These are phyloP conservation scores for Conringia planisiliqua DNA, from an alignment of 345 rosid species.

Conservation along the genomic window DNA sequence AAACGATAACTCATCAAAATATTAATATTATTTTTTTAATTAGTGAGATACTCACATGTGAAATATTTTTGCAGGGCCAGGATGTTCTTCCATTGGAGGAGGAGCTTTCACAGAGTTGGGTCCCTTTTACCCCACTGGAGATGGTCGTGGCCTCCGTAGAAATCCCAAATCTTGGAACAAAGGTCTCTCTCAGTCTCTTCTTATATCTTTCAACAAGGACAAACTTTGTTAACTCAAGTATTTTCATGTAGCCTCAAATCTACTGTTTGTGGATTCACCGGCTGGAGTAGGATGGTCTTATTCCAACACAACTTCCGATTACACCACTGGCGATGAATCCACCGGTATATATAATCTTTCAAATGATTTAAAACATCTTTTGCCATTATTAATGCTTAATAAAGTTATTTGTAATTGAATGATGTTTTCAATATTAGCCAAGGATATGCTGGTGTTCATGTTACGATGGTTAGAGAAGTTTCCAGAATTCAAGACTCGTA, in stretches of 20 bases:
- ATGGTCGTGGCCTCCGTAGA: conserved; percentile 75
- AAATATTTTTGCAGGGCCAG: conserved; percentile 87
- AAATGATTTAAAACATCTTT: neutral
- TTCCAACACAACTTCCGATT: conserved; percentile 75
- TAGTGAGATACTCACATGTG: no score
- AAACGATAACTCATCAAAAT: no score
- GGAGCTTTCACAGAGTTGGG: conserved; percentile 96
- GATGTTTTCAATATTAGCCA: conserved; percentile 41
- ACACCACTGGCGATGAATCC: conserved; percentile 61
- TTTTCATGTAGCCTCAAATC: conserved; percentile 64
- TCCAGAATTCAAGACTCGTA: conserved; percentile 58
- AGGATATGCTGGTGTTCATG: conserved; percentile 72
- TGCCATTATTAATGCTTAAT: neutral
- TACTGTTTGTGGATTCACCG: conserved; percentile 90
- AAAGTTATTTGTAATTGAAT: neutral
- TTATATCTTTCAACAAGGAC: neutral
- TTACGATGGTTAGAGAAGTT: conserved; percentile 78
- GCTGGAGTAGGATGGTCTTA: conserved; percentile 99
- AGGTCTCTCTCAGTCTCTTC: conserved; percentile 41
- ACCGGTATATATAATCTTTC: conserved; percentile 41
- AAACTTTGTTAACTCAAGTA: neutral
- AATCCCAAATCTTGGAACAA: conserved; percentile 90
- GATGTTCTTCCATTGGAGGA: conserved; percentile 93
- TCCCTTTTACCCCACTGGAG: conserved; percentile 78
- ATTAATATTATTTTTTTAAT: no score